Evolutionary conservation across 148 eudicot species (phyloP), one percentile per base, ranked within the genome.

Genomic region (Agrostemma githago): DNA sequence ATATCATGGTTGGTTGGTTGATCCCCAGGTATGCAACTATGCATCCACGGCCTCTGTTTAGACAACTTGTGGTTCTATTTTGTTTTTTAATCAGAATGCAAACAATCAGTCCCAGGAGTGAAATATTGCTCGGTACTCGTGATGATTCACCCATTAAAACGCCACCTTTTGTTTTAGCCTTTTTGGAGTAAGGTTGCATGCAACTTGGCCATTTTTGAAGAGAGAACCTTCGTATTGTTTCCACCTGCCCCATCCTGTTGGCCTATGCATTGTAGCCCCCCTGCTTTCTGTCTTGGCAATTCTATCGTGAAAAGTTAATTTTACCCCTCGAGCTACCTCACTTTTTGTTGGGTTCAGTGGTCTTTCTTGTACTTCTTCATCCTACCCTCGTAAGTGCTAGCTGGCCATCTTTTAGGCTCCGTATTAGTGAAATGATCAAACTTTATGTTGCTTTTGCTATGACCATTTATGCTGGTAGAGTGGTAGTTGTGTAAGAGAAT

Each of bases 1-100:
- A 16, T 94, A 88, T 76, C 97, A 94, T 85, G 98, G 98, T 66
- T 94, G 98, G 98, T 83, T 94, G 72, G 87, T 94, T 80, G 98
- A 94, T 87, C 92, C 96, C 53, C 97, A 94, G 96, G 98, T 91
- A 91, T 75, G 81, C 62, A 37, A 17, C 34, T 91, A 91, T 75
- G 81, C 62, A 37, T 21, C 34, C 39, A 69, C 44, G 34, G 46
- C n/a, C 69, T 46, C 40, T 54, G 54, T 42, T 58, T 21, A 43
- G 37, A 39, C 65, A 41, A 17, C 20, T 41, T 53, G 21, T 38
- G 6, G 14, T 51, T 34, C 1, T 53, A 59, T 17, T 43, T 62
- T 70, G n/a, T 34, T 21, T 37, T 17, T 10, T 51, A 51, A 10
- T 51, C 14, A 10, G 56, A 51, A 51, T 8, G 56, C 56, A 15